Conservation (phyloP, 768 basidiomycete species). For the Floccularia luteovirens region DNA sequence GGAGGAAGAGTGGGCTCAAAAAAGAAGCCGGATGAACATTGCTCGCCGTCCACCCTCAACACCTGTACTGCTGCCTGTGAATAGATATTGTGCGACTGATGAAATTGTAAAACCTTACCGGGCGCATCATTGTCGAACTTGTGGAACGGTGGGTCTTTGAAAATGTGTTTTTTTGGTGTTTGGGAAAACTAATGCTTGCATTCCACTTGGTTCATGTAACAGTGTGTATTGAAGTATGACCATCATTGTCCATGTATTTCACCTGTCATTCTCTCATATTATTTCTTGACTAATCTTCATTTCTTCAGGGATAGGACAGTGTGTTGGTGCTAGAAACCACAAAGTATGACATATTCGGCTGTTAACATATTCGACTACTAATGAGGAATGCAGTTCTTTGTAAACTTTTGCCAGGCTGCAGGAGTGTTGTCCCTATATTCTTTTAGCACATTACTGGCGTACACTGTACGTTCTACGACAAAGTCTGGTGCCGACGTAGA, state of each 20-base stretch:
- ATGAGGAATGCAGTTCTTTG: conserved; percentile 56
- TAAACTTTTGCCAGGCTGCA: conserved; percentile 70
- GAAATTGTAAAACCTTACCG: conserved; percentile 65
- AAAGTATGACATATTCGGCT: conserved; percentile 38
- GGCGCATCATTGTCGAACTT: conserved; percentile 74
- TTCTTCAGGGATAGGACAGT: conserved; percentile 80
- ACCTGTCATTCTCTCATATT: background rate
- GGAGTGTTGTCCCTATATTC: conserved; percentile 55
- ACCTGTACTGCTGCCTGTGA: conserved; percentile 47
- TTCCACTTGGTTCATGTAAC: no score
- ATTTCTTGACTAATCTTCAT: conserved; percentile 1
- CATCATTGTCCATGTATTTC: conserved; percentile 84
- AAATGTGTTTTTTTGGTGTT: background rate
- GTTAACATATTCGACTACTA: conserved; percentile 3
- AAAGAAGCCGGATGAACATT: conserved; percentile 12
- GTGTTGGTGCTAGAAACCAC: conserved; percentile 88
- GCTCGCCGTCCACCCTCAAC: conserved; percentile 25
- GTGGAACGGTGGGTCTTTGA: conserved; percentile 60
- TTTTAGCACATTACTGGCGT: conserved; percentile 50
- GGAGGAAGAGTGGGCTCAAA: background rate
- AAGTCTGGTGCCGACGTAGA: conserved; percentile 32
- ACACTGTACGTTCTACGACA: conserved; percentile 28
- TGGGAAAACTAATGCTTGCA: no score
- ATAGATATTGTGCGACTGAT: conserved; percentile 62
- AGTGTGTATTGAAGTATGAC: conserved; percentile 82